phyloP scores from a whole-genome alignment of 805 yeast genomes.

The Sporopachydermia quercuum region DNA sequence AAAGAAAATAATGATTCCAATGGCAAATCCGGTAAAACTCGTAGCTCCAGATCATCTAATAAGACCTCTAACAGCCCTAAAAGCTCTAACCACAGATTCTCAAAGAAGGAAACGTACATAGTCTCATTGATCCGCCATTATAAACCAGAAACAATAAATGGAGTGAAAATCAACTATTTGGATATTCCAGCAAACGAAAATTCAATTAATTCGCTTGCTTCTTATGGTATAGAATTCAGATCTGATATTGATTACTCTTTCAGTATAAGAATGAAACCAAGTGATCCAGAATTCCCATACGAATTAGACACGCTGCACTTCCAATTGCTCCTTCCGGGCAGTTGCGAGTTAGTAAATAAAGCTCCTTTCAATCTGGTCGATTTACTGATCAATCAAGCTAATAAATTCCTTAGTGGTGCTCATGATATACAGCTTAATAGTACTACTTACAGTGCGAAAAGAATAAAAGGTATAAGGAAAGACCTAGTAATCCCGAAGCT shows the following conservation, averaged over 20 bases:
- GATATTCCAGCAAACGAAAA: background rate
- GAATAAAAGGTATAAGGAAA: background rate
- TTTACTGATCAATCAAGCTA: background rate
- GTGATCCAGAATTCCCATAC: conserved; percentile 1
- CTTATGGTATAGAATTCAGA: conserved; percentile 1
- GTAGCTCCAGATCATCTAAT: too few species aligned
- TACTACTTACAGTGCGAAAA: background rate
- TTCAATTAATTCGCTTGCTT: background rate
- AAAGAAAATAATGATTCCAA: too few species aligned
- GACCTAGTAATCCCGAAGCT: background rate
- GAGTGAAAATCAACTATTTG: background rate
- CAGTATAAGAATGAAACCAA: background rate
- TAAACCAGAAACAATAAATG: background rate
- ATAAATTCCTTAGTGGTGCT: background rate
- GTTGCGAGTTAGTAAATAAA: background rate
- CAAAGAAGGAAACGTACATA: too few species aligned
- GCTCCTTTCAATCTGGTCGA: background rate
- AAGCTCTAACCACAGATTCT: too few species aligned
- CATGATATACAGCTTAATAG: background rate
- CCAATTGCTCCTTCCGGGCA: background rate
- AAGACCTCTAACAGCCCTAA: too few species aligned
- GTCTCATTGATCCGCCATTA: too few species aligned
- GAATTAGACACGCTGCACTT: background rate
- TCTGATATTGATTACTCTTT: background rate
- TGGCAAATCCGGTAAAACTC: too few species aligned